phyloP scores from a whole-genome alignment of 768 basidiomycete genomes.

The Trametes gibbosa region DNA sequence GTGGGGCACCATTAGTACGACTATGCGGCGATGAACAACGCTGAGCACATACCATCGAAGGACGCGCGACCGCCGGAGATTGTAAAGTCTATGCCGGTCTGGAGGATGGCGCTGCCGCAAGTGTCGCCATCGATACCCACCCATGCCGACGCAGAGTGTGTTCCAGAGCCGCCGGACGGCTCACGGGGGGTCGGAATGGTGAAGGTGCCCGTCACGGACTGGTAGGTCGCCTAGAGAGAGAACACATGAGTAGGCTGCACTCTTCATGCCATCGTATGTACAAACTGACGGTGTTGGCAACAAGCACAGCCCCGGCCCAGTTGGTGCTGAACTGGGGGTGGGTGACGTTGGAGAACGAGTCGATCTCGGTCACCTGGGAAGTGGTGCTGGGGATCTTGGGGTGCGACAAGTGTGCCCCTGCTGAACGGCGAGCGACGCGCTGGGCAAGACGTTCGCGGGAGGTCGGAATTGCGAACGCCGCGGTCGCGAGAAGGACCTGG shows the following conservation, averaged over 20 bases:
- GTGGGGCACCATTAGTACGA: neutral
- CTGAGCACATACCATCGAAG: slow-evolving; percentile 29
- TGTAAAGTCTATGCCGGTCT: slow-evolving; percentile 37
- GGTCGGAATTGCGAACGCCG: slow-evolving; percentile 24
- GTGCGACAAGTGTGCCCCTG: slow-evolving; percentile 17
- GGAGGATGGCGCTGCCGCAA: slow-evolving; percentile 34
- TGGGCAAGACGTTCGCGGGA: slow-evolving; percentile 18
- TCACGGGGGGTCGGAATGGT: slow-evolving; percentile 32
- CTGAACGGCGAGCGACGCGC: slow-evolving; percentile 24
- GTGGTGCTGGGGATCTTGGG: neutral
- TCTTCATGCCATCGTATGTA: neutral
- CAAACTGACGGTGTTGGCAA: slow-evolving; percentile 24
- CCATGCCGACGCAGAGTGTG: slow-evolving; percentile 35
- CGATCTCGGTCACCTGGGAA: neutral
- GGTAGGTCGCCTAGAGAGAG: slow-evolving; percentile 30
- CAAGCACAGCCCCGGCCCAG: slow-evolving; percentile 37
- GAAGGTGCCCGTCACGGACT: slow-evolving; percentile 37
- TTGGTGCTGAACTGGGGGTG: slow-evolving; percentile 33
- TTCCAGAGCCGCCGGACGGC: slow-evolving; percentile 26
- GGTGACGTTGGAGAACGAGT: slow-evolving; percentile 19
- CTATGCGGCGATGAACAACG: neutral
- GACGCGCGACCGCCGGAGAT: slow-evolving; percentile 22
- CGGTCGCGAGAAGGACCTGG: slow-evolving; percentile 24
- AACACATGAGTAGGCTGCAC: neutral
- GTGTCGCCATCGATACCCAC: slow-evolving; percentile 39